Evolutionary conservation across 345 rosid species (phyloP).

Genomic region (Adansonia digitata): DNA sequence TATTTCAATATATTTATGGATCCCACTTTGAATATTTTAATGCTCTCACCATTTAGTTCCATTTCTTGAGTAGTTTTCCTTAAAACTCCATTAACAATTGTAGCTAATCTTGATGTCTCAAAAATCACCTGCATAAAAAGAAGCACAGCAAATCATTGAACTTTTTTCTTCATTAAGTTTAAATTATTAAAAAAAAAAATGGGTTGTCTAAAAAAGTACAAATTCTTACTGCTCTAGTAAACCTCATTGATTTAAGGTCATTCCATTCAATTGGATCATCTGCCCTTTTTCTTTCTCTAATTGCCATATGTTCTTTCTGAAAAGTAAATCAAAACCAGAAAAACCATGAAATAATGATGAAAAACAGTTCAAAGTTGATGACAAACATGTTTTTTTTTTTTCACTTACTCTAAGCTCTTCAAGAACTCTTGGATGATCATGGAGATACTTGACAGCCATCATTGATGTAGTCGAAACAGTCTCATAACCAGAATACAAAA

Average conservation of each 20-base stretch:
- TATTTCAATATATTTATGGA: conserved; percentile 7
- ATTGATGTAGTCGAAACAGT: conserved; percentile 83
- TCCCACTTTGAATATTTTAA: conserved; percentile 1
- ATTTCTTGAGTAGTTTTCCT: conserved; percentile 73
- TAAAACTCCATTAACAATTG: conserved; percentile 75
- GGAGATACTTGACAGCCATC: conserved; percentile 90
- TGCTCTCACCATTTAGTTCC: conserved; percentile 62
- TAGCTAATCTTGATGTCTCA: conserved; percentile 76
- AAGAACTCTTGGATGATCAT: conserved; percentile 70
- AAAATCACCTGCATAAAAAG: conserved; percentile 54
- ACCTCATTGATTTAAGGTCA: conserved; percentile 74
- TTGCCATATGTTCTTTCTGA: conserved; percentile 73
- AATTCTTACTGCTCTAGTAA: conserved; percentile 77
- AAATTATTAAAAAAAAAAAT: neutral
- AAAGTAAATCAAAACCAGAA: neutral
- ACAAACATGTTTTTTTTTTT: neutral
- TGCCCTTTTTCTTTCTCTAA: conserved; percentile 53
- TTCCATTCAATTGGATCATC: conserved; percentile 59
- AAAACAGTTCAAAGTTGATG: neutral
- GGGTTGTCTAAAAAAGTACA: neutral
- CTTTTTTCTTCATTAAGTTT: neutral
- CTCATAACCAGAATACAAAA: conserved; percentile 77
- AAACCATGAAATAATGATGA: neutral
- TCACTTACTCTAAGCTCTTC: conserved; percentile 62
- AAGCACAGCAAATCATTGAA: conserved; percentile 8